Evolutionary conservation across 2,329 filamentous ascomycete genomes (phyloP), one percentile per base, ranked within the genome.

Genomic region (Simplicillium sp.): DNA sequence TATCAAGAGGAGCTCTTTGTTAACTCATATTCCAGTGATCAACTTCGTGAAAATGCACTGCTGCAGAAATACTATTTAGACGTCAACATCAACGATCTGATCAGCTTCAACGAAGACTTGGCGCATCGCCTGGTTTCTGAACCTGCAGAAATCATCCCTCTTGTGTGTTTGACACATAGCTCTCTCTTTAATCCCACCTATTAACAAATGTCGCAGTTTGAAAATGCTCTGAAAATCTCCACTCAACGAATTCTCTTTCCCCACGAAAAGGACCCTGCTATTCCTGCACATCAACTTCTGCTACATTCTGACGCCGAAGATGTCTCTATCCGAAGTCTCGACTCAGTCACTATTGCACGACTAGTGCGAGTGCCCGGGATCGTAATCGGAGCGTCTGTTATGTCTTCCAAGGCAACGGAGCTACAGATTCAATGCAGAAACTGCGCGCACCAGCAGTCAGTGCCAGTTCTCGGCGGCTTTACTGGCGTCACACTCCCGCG

Each of bases 351-450:
- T 48, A 94, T 98, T 50, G 88, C 90, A 5, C 82, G 88, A 51
- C 82, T 98, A n/a, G 90, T 98, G 32, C 80, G 90, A 42, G 94
- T 98, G 43, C 92, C 92, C 1, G 94, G 92, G 38, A 98, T 98
- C 49, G 87, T 98, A 44, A 98, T 98, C 49, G 90, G 92, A 36
- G 92, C 92, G 36, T 96, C 90, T 1, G 94, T 94, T 14, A 83
- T 97, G 61, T 95, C 89, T 2, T 97, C 90, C 11, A 97, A 98
- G 68, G 87, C 92, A 5, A 96, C 88, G 7, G 72, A 81, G 18
- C 72, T 98, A 17, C 77, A 85, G 46, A 84, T 98, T 39, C 81
- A 94, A 62, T 98, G 92, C 67, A 80, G 88, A 48, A 88, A 81
- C 54, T 98, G 92, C 64, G 75, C 82, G 44, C 76, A 88, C 50